Evolutionary conservation across 2,329 filamentous ascomycete species (phyloP).

Genomic region (Apiospora arundinis): DNA sequence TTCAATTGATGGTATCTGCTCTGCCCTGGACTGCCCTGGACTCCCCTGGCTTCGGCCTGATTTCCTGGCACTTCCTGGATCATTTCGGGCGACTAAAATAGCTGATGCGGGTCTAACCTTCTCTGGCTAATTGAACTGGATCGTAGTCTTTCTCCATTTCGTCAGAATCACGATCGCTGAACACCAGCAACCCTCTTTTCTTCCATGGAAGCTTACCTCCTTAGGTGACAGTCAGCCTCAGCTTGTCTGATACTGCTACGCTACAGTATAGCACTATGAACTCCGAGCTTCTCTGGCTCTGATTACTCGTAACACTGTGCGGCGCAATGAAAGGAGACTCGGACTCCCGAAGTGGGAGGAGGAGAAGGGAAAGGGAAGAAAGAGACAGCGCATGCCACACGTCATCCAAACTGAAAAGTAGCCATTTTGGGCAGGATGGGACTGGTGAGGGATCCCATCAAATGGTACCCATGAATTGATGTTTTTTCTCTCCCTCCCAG

Average conservation of each 20-base stretch:
- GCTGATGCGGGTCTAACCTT: constrained; percentile 12
- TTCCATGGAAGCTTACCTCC: constrained; percentile 6
- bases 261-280: neutral
- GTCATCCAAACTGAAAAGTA: constrained; percentile 8
- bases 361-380: neutral
- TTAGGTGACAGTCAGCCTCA: neutral
- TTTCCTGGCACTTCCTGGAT: neutral
- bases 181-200: neutral
- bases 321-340: neutral
- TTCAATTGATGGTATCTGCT: constrained; percentile 4
- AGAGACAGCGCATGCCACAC: constrained; percentile 16
- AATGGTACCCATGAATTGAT: constrained; percentile 13
- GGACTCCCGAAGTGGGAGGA: neutral
- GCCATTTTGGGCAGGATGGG: neutral
- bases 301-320: neutral
- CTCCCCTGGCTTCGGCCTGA: constrained; percentile 12
- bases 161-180: constrained; percentile 8
- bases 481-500: constrained; percentile 7
- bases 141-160: neutral
- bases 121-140: constrained; percentile 17
- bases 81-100: constrained; percentile 18
- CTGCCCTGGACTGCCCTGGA: constrained; percentile 8
- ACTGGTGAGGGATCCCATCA: neutral
- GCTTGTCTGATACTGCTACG: neutral
- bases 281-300: neutral